Conservation (phyloP, 1,139 yeast genomes). For the Hyphopichia khmerensis region DNA sequence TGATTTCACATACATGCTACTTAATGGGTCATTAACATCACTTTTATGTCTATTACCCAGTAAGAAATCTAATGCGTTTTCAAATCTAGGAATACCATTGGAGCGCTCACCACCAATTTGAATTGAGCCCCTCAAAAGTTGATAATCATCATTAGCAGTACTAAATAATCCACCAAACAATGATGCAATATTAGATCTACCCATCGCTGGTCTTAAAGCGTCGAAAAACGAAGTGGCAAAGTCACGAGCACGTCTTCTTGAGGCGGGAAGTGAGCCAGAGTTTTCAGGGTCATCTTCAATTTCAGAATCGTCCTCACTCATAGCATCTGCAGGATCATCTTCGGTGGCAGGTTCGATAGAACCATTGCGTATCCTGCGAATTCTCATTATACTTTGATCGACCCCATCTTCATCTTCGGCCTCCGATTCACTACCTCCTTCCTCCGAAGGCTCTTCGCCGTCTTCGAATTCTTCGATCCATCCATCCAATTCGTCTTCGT, state of each 20-base stretch:
- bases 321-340: slow-evolving; percentile 3
- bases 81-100: slow-evolving; percentile 16
- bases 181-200: slow-evolving; percentile 16
- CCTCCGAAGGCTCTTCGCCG: slow-evolving; percentile 16
- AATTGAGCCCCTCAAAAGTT: slow-evolving; percentile 10
- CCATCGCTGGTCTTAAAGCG: slow-evolving; percentile 21
- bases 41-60: slow-evolving; percentile 13
- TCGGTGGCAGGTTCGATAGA: slow-evolving; percentile 1
- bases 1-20: slow-evolving; percentile 45
- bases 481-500: slow-evolving; percentile 43
- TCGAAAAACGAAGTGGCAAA: slow-evolving; percentile 25
- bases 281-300: slow-evolving; percentile 19
- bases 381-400: slow-evolving; percentile 1
- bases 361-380: slow-evolving; percentile 1
- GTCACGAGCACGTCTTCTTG: slow-evolving; percentile 18
- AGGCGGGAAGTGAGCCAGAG: slow-evolving; percentile 4
- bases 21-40: slow-evolving; percentile 14
- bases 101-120: slow-evolving; percentile 9
- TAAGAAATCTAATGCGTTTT: slow-evolving; percentile 16
- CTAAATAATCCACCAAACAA: slow-evolving; percentile 18
- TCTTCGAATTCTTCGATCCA: slow-evolving; percentile 46
- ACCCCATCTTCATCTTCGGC: slow-evolving; percentile 3
- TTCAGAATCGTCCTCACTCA: slow-evolving; percentile 23
- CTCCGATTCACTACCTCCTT: neutral
- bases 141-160: slow-evolving; percentile 4